Conservation (phyloP, 192 early-diverging fungal species). For the Podila epigama region DNA sequence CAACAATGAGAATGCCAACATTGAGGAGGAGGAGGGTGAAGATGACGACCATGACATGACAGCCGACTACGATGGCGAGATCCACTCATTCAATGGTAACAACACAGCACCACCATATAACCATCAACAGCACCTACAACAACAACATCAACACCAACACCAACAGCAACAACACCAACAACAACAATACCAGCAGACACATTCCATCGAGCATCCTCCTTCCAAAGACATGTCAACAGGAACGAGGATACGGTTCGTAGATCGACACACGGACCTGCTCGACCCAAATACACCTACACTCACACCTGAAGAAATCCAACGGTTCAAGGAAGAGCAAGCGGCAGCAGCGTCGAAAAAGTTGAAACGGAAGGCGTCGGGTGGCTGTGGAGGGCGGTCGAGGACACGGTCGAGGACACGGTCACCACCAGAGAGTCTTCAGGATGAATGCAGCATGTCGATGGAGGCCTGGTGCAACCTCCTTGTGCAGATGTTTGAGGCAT, state of each 20-base stretch:
- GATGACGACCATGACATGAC: too few relatives aligned
- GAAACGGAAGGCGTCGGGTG: slow-evolving; percentile 37
- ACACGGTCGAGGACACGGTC: slow-evolving; percentile 41
- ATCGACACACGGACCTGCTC: slow-evolving; percentile 25
- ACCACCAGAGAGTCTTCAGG: slow-evolving; percentile 26
- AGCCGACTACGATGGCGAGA: too few relatives aligned
- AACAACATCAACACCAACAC: neutral
- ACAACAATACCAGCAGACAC: too few relatives aligned
- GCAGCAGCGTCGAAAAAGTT: slow-evolving; percentile 21
- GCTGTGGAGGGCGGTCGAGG: slow-evolving; percentile 23
- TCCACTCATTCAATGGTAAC: too few relatives aligned
- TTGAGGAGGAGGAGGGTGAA: too few relatives aligned
- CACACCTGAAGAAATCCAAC: slow-evolving; percentile 41
- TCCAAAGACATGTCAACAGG: slow-evolving; percentile 21
- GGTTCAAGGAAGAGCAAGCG: slow-evolving; percentile 38
- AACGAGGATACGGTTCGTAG: slow-evolving; percentile 39
- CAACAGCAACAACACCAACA: too few relatives aligned
- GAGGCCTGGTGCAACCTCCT: slow-evolving; percentile 51
- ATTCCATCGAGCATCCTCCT: too few relatives aligned
- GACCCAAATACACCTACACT: slow-evolving; percentile 37
- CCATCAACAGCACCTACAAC: neutral
- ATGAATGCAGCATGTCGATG: slow-evolving; percentile 50
- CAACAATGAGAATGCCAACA: too few relatives aligned
- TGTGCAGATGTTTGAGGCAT: slow-evolving; percentile 51
- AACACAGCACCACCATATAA: slow-evolving; percentile 6